Percentiles rank a stretch among this genome's conserved stretches.
Evolutionary conservation across 768 basidiomycete species (phyloP).

Genomic region (Mycena polygramma): DNA sequence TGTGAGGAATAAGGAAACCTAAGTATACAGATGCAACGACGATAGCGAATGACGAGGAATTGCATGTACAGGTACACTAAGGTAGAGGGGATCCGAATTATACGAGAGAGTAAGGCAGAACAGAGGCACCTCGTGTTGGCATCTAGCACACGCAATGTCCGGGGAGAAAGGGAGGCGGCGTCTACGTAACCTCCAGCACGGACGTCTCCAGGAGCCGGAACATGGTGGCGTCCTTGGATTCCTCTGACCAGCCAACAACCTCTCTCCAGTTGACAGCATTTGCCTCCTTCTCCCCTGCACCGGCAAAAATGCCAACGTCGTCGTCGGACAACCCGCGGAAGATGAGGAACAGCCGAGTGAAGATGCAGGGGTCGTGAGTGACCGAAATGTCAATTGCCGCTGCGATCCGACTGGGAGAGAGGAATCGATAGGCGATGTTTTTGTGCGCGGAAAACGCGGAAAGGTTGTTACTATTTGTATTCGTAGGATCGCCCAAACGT

Average conservation of each 20-base stretch:
- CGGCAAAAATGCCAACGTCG: slow-evolving; percentile 79
- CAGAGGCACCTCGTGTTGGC: slow-evolving; percentile 1
- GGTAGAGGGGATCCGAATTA: slow-evolving; percentile 26
- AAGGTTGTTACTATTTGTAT: slow-evolving; percentile 74
- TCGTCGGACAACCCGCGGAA: slow-evolving; percentile 88
- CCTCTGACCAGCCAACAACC: slow-evolving; percentile 84
- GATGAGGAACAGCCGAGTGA: slow-evolving; percentile 89
- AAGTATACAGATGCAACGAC: slow-evolving; percentile 35
- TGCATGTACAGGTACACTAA: slow-evolving; percentile 34
- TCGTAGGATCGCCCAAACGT: neutral
- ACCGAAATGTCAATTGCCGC: slow-evolving; percentile 91
- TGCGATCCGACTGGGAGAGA: slow-evolving; percentile 82
- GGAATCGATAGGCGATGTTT: slow-evolving; percentile 92
- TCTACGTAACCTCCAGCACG: slow-evolving; percentile 66
- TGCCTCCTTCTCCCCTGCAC: slow-evolving; percentile 89
- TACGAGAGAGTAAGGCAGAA: slow-evolving; percentile 14
- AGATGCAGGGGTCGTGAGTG: slow-evolving; percentile 83
- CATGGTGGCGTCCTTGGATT: slow-evolving; percentile 77
- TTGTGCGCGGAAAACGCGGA: slow-evolving; percentile 80
- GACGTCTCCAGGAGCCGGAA: slow-evolving; percentile 88
- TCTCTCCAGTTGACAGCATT: slow-evolving; percentile 86
- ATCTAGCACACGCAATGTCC: slow-evolving; percentile 17
- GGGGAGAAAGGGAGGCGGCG: neutral
- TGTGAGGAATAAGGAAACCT: slow-evolving; percentile 28
- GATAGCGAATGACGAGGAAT: slow-evolving; percentile 27